Evolutionary conservation across 2,329 filamentous ascomycete species (phyloP).

Genomic region (Dryadomyces quercivorus): DNA sequence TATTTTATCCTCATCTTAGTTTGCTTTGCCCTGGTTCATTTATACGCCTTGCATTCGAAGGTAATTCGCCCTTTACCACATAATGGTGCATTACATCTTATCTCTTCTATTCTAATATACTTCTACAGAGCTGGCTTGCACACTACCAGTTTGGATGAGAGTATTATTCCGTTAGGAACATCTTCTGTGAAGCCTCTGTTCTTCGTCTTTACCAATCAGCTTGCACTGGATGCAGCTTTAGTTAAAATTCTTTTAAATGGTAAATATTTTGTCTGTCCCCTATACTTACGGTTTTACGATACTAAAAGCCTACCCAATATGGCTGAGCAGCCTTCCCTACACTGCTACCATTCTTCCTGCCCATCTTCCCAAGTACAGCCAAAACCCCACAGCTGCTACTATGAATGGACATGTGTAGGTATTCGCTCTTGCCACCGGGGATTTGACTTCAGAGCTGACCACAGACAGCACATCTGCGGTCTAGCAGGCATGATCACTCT

Average conservation of each 20-base stretch:
- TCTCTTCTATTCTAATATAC: slow-evolving; percentile 9
- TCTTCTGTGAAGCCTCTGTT: background rate
- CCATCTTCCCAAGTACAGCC: background rate
- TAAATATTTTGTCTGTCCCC: too few relatives aligned
- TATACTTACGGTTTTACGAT: too few relatives aligned
- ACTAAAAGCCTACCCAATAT: too few relatives aligned
- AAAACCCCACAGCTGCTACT: background rate
- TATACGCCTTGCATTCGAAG: too few relatives aligned
- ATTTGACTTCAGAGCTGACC: background rate
- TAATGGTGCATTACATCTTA: background rate
- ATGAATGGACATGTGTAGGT: slow-evolving; percentile 8
- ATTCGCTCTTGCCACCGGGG: background rate
- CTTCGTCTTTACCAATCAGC: background rate
- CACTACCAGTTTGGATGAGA: slow-evolving; percentile 3
- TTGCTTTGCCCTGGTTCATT: background rate
- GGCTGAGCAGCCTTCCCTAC: background rate
- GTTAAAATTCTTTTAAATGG: too few relatives aligned
- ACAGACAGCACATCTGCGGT: slow-evolving; percentile 9
- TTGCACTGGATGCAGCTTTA: too few relatives aligned
- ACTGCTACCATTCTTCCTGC: background rate
- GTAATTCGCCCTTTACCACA: too few relatives aligned
- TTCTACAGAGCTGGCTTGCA: slow-evolving; percentile 12
- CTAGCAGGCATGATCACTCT: slow-evolving; percentile 8
- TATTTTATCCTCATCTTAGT: background rate
- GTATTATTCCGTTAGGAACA: too few relatives aligned